A percentile compares a stretch with the other conserved stretches of the same genome.
phyloP scores from a whole-genome alignment of 129 eudicot genomes.

The Kitagawia praeruptora region DNA sequence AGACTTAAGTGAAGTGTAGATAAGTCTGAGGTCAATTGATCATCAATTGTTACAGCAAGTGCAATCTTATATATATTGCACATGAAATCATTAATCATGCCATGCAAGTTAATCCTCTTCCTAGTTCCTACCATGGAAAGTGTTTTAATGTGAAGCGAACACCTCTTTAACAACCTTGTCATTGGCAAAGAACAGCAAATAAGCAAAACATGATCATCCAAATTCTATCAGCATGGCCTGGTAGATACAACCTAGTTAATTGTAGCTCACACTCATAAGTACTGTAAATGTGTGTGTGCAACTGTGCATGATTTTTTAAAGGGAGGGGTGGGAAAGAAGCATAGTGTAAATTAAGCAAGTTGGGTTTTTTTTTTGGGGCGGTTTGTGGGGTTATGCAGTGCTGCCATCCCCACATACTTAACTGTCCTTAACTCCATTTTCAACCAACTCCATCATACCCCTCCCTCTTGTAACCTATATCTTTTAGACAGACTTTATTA shows the following conservation, averaged over 20 bases:
- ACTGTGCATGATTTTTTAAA: background rate
- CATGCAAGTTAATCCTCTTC: background rate
- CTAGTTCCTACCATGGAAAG: background rate
- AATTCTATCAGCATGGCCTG: background rate
- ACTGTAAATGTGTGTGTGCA: no score
- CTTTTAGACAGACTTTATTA: background rate
- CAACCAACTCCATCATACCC: conserved; percentile 13
- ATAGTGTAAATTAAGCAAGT: conserved; percentile 35
- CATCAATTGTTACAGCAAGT: no score
- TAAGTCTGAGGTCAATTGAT: no score
- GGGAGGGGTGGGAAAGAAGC: conserved; percentile 11
- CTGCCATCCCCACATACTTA: conserved; percentile 19
- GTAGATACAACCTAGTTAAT: background rate
- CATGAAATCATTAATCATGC: background rate
- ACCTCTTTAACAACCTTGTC: background rate
- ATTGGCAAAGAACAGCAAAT: background rate
- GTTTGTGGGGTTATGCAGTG: conserved; percentile 32
- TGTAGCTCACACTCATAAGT: background rate
- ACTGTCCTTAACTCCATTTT: conserved; percentile 4
- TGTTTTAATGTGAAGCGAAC: background rate
- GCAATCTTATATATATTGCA: no score
- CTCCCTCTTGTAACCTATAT: background rate
- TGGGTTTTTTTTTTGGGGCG: conserved; percentile 31
- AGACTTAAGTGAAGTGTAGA: no score
- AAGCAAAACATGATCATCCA: background rate